Evolutionary conservation across 176 grass and related monocot species (phyloP).

Genomic region (Olyra latifolia): DNA sequence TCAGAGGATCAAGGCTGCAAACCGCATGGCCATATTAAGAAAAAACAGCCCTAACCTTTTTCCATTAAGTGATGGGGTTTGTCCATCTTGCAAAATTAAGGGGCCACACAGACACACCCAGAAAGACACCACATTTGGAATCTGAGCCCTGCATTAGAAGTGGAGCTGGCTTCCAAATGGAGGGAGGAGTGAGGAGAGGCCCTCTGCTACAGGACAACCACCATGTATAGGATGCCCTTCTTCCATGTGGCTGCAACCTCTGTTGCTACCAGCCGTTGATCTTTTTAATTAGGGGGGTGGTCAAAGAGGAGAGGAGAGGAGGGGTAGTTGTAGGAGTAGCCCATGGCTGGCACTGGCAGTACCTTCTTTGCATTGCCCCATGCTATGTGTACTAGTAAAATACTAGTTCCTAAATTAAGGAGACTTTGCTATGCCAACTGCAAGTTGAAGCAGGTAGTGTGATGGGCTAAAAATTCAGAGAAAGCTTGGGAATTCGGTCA

Average conservation of each 20-base stretch:
- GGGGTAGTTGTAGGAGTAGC: not conserved
- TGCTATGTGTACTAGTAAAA: not conserved
- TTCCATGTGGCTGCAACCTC: constrained; percentile 6
- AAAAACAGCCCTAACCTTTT: not conserved
- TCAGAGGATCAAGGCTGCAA: constrained; percentile 21
- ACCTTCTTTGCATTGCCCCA: not conserved
- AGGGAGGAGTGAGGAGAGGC: not conserved
- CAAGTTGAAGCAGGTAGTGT: not conserved
- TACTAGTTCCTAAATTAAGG: not conserved
- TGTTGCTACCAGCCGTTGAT: constrained; percentile 1
- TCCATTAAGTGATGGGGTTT: not conserved
- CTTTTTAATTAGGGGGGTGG: constrained; percentile 36
- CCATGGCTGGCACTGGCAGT: constrained; percentile 1
- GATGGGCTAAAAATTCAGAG: not conserved
- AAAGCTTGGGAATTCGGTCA: no score
- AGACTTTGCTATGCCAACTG: not conserved
- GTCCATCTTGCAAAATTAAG: not conserved
- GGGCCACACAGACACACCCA: not conserved
- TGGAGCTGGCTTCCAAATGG: constrained; percentile 7
- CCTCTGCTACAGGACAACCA: constrained; percentile 41
- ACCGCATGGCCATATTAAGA: constrained; percentile 14
- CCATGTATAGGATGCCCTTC: constrained; percentile 24
- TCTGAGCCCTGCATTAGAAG: not conserved
- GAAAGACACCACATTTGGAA: constrained; percentile 21
- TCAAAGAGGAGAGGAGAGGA: constrained; percentile 23